Conservation (phyloP, 2,329 filamentous ascomycete genomes). For the Cordyceps fumosorosea region DNA sequence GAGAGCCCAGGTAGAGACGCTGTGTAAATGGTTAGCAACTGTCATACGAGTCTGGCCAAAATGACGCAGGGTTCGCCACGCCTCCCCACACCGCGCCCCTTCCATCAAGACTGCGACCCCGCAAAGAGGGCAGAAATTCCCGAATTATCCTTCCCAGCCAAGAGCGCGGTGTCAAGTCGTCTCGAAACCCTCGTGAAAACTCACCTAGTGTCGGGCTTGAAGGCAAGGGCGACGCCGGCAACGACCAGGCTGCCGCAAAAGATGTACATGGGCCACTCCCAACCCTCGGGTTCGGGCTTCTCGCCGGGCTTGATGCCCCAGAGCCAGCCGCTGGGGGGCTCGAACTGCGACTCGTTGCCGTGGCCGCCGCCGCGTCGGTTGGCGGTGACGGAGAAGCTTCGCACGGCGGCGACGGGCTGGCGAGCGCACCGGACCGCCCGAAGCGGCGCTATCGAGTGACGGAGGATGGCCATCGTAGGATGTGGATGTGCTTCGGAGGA, state of each 20-base stretch:
- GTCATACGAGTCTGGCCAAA: conserved; percentile 16
- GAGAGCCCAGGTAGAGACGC: conserved; percentile 98
- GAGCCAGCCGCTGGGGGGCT: conserved; percentile 85
- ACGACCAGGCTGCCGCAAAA: conserved; percentile 73
- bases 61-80: conserved; percentile 17
- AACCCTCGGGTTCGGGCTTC: conserved; percentile 93
- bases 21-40: conserved; percentile 35
- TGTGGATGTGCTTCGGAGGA: not conserved
- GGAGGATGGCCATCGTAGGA: conserved; percentile 29
- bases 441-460: conserved; percentile 30
- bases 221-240: conserved; percentile 76
- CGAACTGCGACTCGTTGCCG: conserved; percentile 68
- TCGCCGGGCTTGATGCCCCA: conserved; percentile 91
- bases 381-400: conserved; percentile 39
- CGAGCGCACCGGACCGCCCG: conserved; percentile 32
- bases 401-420: conserved; percentile 24
- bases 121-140: not conserved
- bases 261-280: conserved; percentile 82
- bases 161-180: not conserved
- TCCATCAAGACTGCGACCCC: not conserved
- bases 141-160: not conserved
- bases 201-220: conserved; percentile 98
- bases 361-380: conserved; percentile 34
- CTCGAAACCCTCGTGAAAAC: conserved; percentile 34
- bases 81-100: conserved; percentile 11